These are phyloP conservation scores for Linaria vulgaris DNA, from an alignment of 257 asterid genomes.

Conservation along the genomic window DNA sequence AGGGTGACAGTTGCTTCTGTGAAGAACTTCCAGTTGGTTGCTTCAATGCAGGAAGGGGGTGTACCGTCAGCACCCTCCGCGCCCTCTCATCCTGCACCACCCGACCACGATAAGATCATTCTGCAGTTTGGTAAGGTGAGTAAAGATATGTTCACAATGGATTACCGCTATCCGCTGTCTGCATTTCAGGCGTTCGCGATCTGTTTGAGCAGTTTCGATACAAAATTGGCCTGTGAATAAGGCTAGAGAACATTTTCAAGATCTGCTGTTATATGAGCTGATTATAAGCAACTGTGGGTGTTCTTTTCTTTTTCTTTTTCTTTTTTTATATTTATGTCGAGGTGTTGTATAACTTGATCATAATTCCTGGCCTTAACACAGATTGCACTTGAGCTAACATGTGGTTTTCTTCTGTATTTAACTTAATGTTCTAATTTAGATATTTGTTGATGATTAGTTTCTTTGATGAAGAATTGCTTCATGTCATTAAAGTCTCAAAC, in stretches of 20 bases:
- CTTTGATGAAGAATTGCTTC: no score
- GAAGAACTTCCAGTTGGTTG: slow-evolving; percentile 83
- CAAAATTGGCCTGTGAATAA: slow-evolving; percentile 94
- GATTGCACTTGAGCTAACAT: background rate
- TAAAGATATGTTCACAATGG: slow-evolving; percentile 90
- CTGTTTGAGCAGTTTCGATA: slow-evolving; percentile 92
- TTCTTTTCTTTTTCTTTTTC: slow-evolving; percentile 25
- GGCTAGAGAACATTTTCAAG: no score
- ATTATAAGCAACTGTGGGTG: background rate
- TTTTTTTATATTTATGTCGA: slow-evolving; percentile 6
- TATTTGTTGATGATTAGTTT: no score
- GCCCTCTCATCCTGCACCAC: slow-evolving; percentile 48
- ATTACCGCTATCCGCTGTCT: slow-evolving; percentile 79
- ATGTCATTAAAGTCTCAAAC: no score
- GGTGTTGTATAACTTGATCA: background rate
- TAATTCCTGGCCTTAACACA: background rate
- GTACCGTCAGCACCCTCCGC: slow-evolving; percentile 27
- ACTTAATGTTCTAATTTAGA: no score
- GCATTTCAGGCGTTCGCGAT: slow-evolving; percentile 91
- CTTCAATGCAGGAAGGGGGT: slow-evolving; percentile 35
- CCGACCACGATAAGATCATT: slow-evolving; percentile 80
- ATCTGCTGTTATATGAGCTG: background rate
- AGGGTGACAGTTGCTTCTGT: slow-evolving; percentile 95
- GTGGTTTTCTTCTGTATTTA: no score
- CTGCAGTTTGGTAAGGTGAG: slow-evolving; percentile 91